A percentile compares a stretch with the other conserved stretches of the same genome.
Evolutionary conservation across 805 yeast genomes (phyloP).

Genomic region (Yarrowia deformans): DNA sequence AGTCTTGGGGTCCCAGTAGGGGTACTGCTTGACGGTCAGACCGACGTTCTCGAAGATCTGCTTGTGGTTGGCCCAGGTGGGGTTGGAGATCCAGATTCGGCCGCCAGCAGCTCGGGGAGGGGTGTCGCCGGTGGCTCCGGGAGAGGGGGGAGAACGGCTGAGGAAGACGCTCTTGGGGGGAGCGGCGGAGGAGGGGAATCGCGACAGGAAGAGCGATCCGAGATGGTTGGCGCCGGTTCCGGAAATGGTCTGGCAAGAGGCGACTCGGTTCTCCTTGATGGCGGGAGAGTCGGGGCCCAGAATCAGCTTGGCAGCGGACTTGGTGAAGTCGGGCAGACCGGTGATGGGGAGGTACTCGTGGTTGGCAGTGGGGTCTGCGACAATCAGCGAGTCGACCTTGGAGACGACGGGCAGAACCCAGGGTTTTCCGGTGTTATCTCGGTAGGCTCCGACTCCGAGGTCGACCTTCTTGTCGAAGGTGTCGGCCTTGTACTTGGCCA

Average conservation of each 20-base stretch:
- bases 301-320: conserved; percentile 70
- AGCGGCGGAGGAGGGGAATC: conserved; percentile 56
- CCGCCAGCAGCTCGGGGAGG: conserved; percentile 36
- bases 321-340: conserved; percentile 73
- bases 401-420: conserved; percentile 82
- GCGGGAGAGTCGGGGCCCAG: conserved; percentile 69
- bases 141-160: conserved; percentile 36
- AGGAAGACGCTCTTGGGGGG: conserved; percentile 38
- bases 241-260: conserved; percentile 77
- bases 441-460: conserved; percentile 88
- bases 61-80: conserved; percentile 94
- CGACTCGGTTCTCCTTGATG: conserved; percentile 58
- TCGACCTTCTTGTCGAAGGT: conserved; percentile 56
- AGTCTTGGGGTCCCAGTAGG: conserved; percentile 69
- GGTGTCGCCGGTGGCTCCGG: conserved; percentile 46
- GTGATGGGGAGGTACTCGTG: conserved; percentile 89
- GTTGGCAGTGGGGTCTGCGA: conserved; percentile 70
- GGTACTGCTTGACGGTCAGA: conserved; percentile 64
- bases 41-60: conserved; percentile 82
- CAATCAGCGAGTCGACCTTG: conserved; percentile 68
- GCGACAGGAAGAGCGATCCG: conserved; percentile 73
- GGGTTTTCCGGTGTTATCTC: conserved; percentile 87
- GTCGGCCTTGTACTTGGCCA: conserved; percentile 76
- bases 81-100: conserved; percentile 73
- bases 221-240: conserved; percentile 93